phyloP scores from a whole-genome alignment of 2,329 filamentous ascomycete genomes.

The Stachybotrys chlorohalonatus region DNA sequence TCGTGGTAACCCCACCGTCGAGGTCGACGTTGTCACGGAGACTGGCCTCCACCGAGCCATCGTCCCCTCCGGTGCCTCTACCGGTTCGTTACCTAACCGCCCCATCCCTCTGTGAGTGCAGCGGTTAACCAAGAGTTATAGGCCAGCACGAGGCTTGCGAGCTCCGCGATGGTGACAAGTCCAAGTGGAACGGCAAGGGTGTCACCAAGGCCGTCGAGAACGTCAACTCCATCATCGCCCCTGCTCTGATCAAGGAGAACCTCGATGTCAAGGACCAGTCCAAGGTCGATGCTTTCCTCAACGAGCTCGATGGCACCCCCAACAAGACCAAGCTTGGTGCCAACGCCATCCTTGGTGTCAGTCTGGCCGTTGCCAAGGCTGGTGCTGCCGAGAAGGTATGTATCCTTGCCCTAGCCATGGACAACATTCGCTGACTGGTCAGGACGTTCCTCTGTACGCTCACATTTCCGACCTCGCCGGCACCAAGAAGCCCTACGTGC shows the following conservation, averaged over 20 bases:
- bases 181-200: slow-evolving; percentile 80
- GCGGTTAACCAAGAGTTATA: slow-evolving; percentile 28
- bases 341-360: slow-evolving; percentile 83
- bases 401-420: not conserved
- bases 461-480: slow-evolving; percentile 82
- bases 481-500: slow-evolving; percentile 86
- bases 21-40: slow-evolving; percentile 95
- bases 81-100: slow-evolving; percentile 52
- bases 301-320: slow-evolving; percentile 71
- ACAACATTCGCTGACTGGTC: slow-evolving; percentile 7
- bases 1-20: slow-evolving; percentile 94
- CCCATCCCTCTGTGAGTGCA: slow-evolving; percentile 9
- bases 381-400: slow-evolving; percentile 75
- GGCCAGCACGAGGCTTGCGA: slow-evolving; percentile 87
- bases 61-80: slow-evolving; percentile 93
- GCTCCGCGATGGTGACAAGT: slow-evolving; percentile 83
- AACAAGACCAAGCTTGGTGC: slow-evolving; percentile 86
- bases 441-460: slow-evolving; percentile 76
- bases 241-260: slow-evolving; percentile 72
- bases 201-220: slow-evolving; percentile 79
- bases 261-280: slow-evolving; percentile 82
- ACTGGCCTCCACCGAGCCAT: slow-evolving; percentile 95
- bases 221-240: slow-evolving; percentile 74
- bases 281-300: slow-evolving; percentile 76
- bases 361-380: slow-evolving; percentile 77